Conservation (phyloP, 1,139 yeast species). For the Trichomonascaceae sp. region DNA sequence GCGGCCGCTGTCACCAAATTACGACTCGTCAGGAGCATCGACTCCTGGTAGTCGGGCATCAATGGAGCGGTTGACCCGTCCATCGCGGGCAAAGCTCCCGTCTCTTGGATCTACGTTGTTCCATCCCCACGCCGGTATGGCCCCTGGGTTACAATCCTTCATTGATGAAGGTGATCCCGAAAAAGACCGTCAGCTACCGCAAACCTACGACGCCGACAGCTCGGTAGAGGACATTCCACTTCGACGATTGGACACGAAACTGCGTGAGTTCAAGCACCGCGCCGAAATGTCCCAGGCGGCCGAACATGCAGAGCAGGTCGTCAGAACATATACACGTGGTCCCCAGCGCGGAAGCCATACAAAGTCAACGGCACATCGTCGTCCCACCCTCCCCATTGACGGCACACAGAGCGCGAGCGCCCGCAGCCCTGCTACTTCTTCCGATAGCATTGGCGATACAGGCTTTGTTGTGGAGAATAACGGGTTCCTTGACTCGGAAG, state of each 20-base stretch:
- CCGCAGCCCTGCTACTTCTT: conserved; percentile 4
- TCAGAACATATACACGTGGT: conserved; percentile 13
- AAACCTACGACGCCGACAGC: conserved; percentile 5
- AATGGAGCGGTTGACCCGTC: conserved; percentile 1
- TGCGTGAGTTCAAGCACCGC: conserved; percentile 10
- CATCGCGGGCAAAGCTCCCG: neutral
- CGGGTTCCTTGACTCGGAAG: neutral
- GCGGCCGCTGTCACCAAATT: neutral
- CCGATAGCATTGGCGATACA: conserved; percentile 1
- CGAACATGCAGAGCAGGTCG: conserved; percentile 15
- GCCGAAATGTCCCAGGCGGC: conserved; percentile 11
- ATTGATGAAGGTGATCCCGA: conserved; percentile 3
- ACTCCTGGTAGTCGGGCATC: neutral
- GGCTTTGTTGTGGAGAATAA: conserved; percentile 5
- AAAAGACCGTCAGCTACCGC: neutral
- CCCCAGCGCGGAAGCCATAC: neutral
- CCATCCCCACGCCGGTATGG: conserved; percentile 19
- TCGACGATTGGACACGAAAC: conserved; percentile 13
- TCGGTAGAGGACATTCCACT: conserved; percentile 16
- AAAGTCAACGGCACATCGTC: neutral
- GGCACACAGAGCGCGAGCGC: neutral
- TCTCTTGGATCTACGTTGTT: conserved; percentile 17
- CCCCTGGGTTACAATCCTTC: conserved; percentile 17
- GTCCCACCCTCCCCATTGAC: neutral
- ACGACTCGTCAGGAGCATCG: neutral